Conservation (phyloP, 1,139 yeast genomes). For the Saccharomyces hybrid region DNA sequence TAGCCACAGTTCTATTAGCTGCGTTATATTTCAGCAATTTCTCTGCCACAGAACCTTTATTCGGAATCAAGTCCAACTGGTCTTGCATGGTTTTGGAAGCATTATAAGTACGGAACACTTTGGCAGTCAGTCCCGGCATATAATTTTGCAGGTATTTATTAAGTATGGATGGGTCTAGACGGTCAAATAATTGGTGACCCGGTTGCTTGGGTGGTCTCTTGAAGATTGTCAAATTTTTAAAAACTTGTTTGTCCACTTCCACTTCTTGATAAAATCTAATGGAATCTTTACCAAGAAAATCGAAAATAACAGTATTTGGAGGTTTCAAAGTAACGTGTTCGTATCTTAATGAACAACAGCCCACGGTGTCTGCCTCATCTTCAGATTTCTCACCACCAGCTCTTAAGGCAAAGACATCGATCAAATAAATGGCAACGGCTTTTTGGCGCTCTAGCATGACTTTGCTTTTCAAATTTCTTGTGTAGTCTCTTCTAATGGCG, state of each 20-base stretch:
- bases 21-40: constrained; percentile 85
- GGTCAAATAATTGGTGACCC: constrained; percentile 88
- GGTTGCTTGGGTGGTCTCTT: constrained; percentile 82
- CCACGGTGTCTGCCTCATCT: constrained; percentile 97
- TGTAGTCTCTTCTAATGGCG: constrained; percentile 68
- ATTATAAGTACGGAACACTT: constrained; percentile 94
- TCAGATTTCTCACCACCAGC: constrained; percentile 98
- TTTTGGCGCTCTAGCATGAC: constrained; percentile 84
- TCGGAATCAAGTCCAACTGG: constrained; percentile 72
- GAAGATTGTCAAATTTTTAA: constrained; percentile 78
- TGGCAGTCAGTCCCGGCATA: constrained; percentile 92
- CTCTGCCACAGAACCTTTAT: constrained; percentile 81
- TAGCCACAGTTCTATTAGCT: constrained; percentile 92
- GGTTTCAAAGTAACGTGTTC: constrained; percentile 85
- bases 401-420: constrained; percentile 92
- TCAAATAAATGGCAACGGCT: constrained; percentile 89
- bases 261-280: constrained; percentile 89
- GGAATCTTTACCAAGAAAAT: constrained; percentile 93
- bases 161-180: constrained; percentile 73
- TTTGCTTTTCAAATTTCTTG: constrained; percentile 58
- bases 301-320: constrained; percentile 84
- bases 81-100: constrained; percentile 97
- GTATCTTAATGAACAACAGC: constrained; percentile 87
- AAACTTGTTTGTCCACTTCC: constrained; percentile 82
- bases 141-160: constrained; percentile 83